A percentile compares a stretch with the other conserved stretches of the same genome.
Evolutionary conservation across 345 rosid species (phyloP).

Genomic region (Populus alba): DNA sequence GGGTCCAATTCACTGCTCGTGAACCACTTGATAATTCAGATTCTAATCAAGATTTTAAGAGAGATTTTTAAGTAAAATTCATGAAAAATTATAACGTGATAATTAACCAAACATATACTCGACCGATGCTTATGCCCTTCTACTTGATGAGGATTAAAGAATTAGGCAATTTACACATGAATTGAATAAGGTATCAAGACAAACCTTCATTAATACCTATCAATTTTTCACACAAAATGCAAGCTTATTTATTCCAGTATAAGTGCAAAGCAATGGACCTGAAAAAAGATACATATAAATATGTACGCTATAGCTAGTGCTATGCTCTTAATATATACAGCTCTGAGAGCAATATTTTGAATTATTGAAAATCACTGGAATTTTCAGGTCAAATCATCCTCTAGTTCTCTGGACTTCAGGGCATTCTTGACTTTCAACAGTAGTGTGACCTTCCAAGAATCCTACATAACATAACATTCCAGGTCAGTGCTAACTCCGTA

Average conservation of each 20-base stretch:
- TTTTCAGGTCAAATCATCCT: conserved; percentile 27
- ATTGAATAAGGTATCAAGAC: not conserved
- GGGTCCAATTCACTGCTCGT: no score
- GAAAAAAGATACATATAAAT: not conserved
- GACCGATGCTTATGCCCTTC: not conserved
- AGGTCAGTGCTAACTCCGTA: not conserved
- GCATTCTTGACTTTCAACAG: conserved; percentile 19
- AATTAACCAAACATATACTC: no score
- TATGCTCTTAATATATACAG: not conserved
- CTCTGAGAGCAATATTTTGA: not conserved
- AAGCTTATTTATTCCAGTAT: not conserved
- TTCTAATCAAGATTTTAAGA: no score
- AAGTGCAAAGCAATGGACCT: not conserved
- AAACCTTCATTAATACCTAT: not conserved
- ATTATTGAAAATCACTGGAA: not conserved
- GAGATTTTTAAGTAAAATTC: not conserved
- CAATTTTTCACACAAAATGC: not conserved
- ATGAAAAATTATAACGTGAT: no score
- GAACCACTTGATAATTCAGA: no score
- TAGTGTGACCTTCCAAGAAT: conserved; percentile 21
- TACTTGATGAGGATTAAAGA: not conserved
- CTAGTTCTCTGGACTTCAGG: conserved; percentile 22
- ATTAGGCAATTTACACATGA: not conserved
- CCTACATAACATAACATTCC: not conserved
- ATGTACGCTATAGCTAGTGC: not conserved